Base-by-base conservation (phyloP, 2,329 filamentous ascomycete genomes). In the Venturia aucupariae region DNA sequence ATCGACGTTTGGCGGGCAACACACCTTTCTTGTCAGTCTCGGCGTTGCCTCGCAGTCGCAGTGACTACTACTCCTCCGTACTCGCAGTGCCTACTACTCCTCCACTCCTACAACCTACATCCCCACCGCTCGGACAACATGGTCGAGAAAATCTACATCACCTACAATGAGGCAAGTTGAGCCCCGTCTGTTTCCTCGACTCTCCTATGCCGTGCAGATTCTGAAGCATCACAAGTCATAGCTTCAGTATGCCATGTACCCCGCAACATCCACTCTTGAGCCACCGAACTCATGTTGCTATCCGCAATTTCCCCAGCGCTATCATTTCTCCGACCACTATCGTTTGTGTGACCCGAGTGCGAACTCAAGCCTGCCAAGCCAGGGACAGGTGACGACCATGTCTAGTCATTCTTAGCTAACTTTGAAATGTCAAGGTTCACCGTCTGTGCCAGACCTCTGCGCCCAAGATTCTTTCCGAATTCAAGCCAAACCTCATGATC, bases 401-500 rank as follows among this genome's bases (percentile, higher is more conserved):
- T 54, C 17, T 32, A 24, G 10, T 35, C 32, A 24, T n/a, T 15
- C 32, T 38, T 51, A 48, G 44, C 61, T 51, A 62, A 62, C 41
- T 6, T n/a, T n/a, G n/a, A n/a, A n/a, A 19, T 38, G 27, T 48
- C 27, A 54, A 97, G 92, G 89, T 99, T 73, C 94, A 99, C 86
- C 96, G 96, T 79, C 86, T 97, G 75, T 99, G 94, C 82, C 90
- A 97, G 79, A 83, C 88, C 74, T 86, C 91, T 22, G 94, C 92
- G 46, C 83, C 86, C 68, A 81, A 82, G 71, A 95, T 97, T 75
- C 86, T 99, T 71, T 81, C 87, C 74, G 86, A 90, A 19, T 92
- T 96, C 82, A 84, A 91, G 75, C 94, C 94, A 46, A 90, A 96
- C 77, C 89, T 99, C 71, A 96, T 99, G 84, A 96, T 99, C 77